Evolutionary conservation across 2,329 filamentous ascomycete genomes (phyloP).

Genomic region (Diaporthe vaccinii): DNA sequence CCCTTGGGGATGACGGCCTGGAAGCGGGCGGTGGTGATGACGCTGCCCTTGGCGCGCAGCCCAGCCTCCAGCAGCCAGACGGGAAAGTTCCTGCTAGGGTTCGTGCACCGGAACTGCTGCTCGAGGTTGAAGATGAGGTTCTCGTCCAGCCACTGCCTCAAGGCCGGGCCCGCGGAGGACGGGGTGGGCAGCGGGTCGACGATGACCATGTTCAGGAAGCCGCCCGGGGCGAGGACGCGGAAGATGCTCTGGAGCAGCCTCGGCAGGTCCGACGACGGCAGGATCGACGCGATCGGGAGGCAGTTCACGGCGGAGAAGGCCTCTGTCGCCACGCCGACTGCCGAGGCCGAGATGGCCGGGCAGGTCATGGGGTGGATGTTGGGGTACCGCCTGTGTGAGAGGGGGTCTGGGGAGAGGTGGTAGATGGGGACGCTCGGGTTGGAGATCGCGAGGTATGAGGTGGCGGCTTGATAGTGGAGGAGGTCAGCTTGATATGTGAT

Average conservation of each 20-base stretch:
- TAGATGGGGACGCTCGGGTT: conserved; percentile 57
- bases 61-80: conserved; percentile 70
- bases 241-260: conserved; percentile 68
- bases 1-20: conserved; percentile 53
- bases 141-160: conserved; percentile 73
- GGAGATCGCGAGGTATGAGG: conserved; percentile 63
- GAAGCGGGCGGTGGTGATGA: conserved; percentile 63
- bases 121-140: conserved; percentile 72
- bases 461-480: conserved; percentile 56
- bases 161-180: conserved; percentile 66
- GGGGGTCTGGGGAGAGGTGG: conserved; percentile 60
- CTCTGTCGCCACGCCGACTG: conserved; percentile 55
- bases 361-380: conserved; percentile 57
- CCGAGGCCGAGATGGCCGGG: conserved; percentile 53
- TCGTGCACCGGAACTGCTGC: conserved; percentile 69
- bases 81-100: conserved; percentile 70
- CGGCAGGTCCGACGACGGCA: conserved; percentile 70
- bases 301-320: conserved; percentile 66
- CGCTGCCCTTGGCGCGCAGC: conserved; percentile 62
- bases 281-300: conserved; percentile 68
- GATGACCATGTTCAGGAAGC: conserved; percentile 70
- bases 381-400: conserved; percentile 54
- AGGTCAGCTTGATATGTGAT: conserved; percentile 13
- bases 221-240: conserved; percentile 66
- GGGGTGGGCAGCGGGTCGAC: conserved; percentile 73